Evolutionary conservation across 495 filamentous ascomycete genomes (phyloP).

Genomic region (Aspergillus taichungensis): DNA sequence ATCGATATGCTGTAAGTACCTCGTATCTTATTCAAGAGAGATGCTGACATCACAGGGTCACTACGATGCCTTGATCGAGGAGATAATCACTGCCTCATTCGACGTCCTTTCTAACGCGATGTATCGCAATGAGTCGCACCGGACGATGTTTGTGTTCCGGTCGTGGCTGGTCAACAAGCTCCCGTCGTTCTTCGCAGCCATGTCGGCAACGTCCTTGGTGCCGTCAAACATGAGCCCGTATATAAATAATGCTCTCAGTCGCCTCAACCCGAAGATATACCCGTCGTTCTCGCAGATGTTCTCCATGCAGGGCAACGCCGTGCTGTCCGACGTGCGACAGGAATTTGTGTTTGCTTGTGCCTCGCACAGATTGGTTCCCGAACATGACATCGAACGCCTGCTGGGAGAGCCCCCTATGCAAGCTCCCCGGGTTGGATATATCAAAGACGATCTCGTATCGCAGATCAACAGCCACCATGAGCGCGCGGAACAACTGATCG

Average conservation of each 20-base stretch:
- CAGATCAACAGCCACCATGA: conserved; percentile 66
- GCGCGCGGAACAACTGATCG: conserved; percentile 61
- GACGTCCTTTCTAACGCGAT: conserved; percentile 82
- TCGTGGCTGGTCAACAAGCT: conserved; percentile 93
- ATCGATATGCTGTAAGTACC: conserved; percentile 61
- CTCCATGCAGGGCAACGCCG: conserved; percentile 62
- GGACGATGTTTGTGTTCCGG: conserved; percentile 68
- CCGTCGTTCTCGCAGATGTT: conserved; percentile 75
- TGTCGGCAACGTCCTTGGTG: conserved; percentile 51
- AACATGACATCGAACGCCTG: conserved; percentile 67
- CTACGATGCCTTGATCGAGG: conserved; percentile 60
- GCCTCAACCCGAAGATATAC: conserved; percentile 70
- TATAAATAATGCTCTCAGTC: conserved; percentile 67
- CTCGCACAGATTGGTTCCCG: conserved; percentile 71
- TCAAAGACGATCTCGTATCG: conserved; percentile 64
- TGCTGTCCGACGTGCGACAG: conserved; percentile 75
- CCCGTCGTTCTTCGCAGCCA: conserved; percentile 62
- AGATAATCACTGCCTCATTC: conserved; percentile 80
- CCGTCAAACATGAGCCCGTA: conserved; percentile 65
- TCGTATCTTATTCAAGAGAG: not conserved
- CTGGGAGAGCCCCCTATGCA: conserved; percentile 82
- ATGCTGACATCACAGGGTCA: conserved; percentile 47
- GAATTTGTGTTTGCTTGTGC: conserved; percentile 91
- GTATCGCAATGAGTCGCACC: conserved; percentile 63
- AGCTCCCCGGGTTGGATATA: conserved; percentile 65